Evolutionary conservation across 2,329 filamentous ascomycete species (phyloP), one percentile per base, ranked within the genome.

Genomic region (Bisporella sp.): DNA sequence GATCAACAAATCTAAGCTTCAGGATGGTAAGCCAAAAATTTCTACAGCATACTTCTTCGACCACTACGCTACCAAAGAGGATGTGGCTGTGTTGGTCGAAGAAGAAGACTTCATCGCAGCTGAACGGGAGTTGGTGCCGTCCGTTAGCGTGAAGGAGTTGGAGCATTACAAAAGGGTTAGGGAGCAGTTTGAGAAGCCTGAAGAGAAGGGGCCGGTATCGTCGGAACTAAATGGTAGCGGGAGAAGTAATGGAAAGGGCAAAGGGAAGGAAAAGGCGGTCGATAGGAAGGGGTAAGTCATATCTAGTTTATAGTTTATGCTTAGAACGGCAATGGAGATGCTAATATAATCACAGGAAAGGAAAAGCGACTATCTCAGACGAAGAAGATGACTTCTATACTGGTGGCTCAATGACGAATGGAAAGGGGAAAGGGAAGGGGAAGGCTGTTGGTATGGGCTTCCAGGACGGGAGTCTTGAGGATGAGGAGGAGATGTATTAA

Each of bases 21-120:
- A 37, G 8, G 46, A 43, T 5, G 53, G 59, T 5, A 60, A 59
- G 51, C 28, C 46, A 32, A 60, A 60, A 35, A 61, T 96, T 56
- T 87, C 87, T 1, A 95, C 92, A 1, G 92, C 91, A 0, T 91
- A 93, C 69, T 99, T 91, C 72, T 99, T 99, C 66, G 93, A 99
- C 65, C 92, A 97, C 69, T 76, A 88, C 58, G 90, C 92, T 11
- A 88, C 81, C 0, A 77, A 84, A 8, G 86, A 88, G 44, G 93
- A 99, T 64, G 81, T 92, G 1, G 80, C 85, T 30, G 92, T 99
- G 57, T 83, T 88, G 71, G 93, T 99, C 31, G 87, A 82, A 1
- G 92, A 96, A 67, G 79, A 86, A 45, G 93, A 99, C 68, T 99
- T 99, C 64, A 66, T 85, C 28, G 79, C 80, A 30, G 93, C 93